Percentiles rank a stretch among this genome's conserved stretches.
phyloP scores from a whole-genome alignment of 306 rosid species.

The Castanea mollissima region DNA sequence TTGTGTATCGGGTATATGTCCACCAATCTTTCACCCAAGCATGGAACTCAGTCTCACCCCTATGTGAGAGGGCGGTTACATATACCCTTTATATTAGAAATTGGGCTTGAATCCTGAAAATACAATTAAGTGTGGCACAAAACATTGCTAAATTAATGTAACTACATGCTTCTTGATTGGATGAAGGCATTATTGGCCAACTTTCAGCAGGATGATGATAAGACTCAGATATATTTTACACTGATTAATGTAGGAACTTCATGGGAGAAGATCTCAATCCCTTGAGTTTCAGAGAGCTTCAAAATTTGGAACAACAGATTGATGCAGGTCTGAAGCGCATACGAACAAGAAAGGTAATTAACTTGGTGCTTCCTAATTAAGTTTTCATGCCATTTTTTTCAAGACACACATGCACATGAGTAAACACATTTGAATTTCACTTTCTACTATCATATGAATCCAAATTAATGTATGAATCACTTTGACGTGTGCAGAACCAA shows the following conservation, averaged over 20 bases:
- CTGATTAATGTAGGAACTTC: constrained; percentile 43
- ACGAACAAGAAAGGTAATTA: constrained; percentile 64
- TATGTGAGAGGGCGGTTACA: too few species aligned
- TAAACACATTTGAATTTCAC: background rate
- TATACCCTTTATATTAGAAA: too few species aligned
- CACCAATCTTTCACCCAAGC: too few species aligned
- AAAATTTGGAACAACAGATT: constrained; percentile 70
- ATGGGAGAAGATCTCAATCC: constrained; percentile 62
- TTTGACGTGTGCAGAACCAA: constrained; percentile 63
- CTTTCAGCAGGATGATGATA: background rate
- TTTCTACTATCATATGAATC: background rate
- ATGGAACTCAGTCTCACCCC: too few species aligned
- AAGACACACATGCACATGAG: background rate
- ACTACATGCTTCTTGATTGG: background rate
- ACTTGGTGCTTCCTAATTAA: background rate
- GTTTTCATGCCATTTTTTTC: background rate
- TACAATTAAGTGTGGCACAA: background rate
- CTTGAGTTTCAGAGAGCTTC: constrained; percentile 68
- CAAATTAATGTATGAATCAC: background rate
- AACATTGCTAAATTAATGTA: background rate
- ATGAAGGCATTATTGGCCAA: background rate
- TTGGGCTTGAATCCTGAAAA: background rate
- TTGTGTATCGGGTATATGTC: too few species aligned
- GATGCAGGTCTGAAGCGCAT: constrained; percentile 70
- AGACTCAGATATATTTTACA: constrained; percentile 4